Base-by-base conservation (phyloP, 2,329 filamentous ascomycete species). In the Cercospora canescens region DNA sequence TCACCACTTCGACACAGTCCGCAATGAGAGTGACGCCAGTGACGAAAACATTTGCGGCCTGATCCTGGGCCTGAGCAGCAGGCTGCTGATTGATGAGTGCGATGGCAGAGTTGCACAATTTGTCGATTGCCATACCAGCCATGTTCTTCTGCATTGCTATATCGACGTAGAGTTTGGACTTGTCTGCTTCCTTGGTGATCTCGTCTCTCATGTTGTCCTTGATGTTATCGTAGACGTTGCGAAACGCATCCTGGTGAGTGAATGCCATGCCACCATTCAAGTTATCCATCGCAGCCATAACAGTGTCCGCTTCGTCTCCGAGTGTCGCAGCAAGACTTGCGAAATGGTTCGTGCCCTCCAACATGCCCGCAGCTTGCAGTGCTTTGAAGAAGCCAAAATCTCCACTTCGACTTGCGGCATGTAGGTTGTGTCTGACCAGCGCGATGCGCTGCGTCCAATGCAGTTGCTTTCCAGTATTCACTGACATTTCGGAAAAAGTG, bases 331-430 rank as follows among this genome's bases (percentile, higher is more conserved):
- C 75, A 50, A 83, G 73, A 28, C 78, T 76, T n/a, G 80, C 80
- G 4, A 81, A 79, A 72, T 82, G 79, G 67, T 82, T 81, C 8
- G 77, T 81, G 28, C 80, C 80, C 62, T 82, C 79, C 58, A 81
- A 74, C 57, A 83, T 74, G 16, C 77, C 76, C 35, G 79, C 76
- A 16, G 79, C 81, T 72, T 83, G 81, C 24, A 82, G 77, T 1
- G 77, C 77, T 65, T 81, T 82, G 77, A 83, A 83, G 74, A 83
- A 83, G 56, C 76, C 79, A 66, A 81, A 83, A 70, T 82, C 80
- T 54, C 78, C 78, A 48, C 79, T 82, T 24, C 78, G 75, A 65
- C 79, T 77, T 16, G 81, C 80, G 8, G 77, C 73, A 68, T 82
- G 80, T 34, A 82, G 76, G 41, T 81, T 82, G 67, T 82, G 81